Evolutionary conservation across 371 early-diverging fungal genomes (phyloP), one percentile per base, ranked within the genome.

Genomic region (Coemansia sp.): DNA sequence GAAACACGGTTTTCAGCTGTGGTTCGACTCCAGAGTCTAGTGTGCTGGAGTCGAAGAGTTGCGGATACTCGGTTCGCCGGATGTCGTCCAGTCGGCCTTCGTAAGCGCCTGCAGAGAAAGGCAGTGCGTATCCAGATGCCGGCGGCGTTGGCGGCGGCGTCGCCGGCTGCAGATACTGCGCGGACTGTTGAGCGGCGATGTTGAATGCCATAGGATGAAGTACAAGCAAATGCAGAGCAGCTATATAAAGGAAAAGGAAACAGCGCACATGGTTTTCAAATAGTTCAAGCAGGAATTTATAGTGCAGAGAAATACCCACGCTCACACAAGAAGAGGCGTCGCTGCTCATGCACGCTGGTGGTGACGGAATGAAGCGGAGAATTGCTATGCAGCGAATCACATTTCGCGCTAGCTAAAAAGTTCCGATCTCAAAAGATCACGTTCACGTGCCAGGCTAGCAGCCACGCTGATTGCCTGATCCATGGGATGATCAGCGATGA

Each of bases 61-160:
- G 85, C 20, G 85, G 83, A 59, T 83, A 84, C 65, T 85, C 83
- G 35, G 69, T 70, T 49, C 60, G 60, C 13, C 85, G 77, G 32
- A 85, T 79, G 3, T 57, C 39, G 26, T 83, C 82, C 38, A 85
- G 69, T 26, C 55, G 62, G 14, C 68, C 70, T 58, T 67, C 70
- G 55, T 83, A 83, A 34, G 80, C 82, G 55, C 81, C 56, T 4
- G 48, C 61, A 7, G 10, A 14, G 2, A n/a, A 36, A 32, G 16
- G 38, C 45, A 13, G 50, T 43, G 4, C 31, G 20, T 50, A 39
- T 9, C 38, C 31, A 14, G 42, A 47, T 2, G 26, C 40, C 1
- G 59, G 59, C 32, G 59, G 40, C 5, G 59, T 32, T 5, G 51
- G 50, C 3, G 51, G 50, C n/a, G 49, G 50, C n/a, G 59, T 49